phyloP scores from a whole-genome alignment of 495 filamentous ascomycete genomes.

The Articulospora tetracladia region DNA sequence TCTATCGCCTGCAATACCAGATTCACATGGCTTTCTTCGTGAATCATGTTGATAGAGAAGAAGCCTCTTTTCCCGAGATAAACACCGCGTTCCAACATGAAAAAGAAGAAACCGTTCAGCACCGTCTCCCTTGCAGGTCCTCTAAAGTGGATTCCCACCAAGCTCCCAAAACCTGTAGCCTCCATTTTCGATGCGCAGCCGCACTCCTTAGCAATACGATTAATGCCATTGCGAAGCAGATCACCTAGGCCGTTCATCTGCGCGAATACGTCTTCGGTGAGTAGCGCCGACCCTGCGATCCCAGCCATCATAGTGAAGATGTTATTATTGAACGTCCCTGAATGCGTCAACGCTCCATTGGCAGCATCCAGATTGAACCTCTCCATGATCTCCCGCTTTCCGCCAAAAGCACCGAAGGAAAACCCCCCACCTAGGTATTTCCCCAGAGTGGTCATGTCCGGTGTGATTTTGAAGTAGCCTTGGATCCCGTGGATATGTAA shows the following conservation, averaged over 20 bases:
- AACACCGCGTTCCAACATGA: not conserved
- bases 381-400: slow-evolving; percentile 46
- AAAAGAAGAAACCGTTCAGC: not conserved
- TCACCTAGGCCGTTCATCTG: slow-evolving; percentile 37
- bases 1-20: not conserved
- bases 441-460: slow-evolving; percentile 57
- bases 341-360: slow-evolving; percentile 38
- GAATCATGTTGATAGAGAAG: not conserved
- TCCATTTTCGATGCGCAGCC: slow-evolving; percentile 29
- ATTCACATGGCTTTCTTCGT: not conserved
- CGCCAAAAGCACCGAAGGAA: slow-evolving; percentile 59
- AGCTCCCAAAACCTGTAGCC: slow-evolving; percentile 37
- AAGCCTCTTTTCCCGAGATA: not conserved
- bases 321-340: slow-evolving; percentile 69
- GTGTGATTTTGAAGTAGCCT: slow-evolving; percentile 34
- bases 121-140: not conserved
- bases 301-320: slow-evolving; percentile 43
- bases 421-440: slow-evolving; percentile 62
- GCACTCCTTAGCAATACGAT: slow-evolving; percentile 19
- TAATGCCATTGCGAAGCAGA: slow-evolving; percentile 28
- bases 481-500: slow-evolving; percentile 45
- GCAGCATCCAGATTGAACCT: slow-evolving; percentile 39
- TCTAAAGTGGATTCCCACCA: slow-evolving; percentile 37
- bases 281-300: slow-evolving; percentile 6
- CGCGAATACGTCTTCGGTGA: not conserved